These are phyloP conservation scores for Phlebopus sp. DNA, from an alignment of 1,284 basidiomycete genomes.

Conservation along the genomic window DNA sequence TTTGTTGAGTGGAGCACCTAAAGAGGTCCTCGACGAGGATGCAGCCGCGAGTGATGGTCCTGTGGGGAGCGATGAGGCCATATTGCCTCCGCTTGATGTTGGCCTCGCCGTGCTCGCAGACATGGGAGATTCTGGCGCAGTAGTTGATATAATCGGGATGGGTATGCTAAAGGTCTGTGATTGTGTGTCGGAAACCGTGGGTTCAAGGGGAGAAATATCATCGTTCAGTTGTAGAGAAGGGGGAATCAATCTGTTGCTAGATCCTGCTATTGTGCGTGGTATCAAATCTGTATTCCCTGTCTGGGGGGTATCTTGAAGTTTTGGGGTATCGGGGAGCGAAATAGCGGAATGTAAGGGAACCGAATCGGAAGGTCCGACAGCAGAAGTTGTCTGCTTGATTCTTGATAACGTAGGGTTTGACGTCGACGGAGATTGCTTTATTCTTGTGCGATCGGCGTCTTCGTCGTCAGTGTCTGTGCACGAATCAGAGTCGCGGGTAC, in stretches of 20 bases:
- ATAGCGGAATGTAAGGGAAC: conserved; percentile 10
- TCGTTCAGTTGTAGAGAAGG: conserved; percentile 32
- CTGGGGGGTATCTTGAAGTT: conserved; percentile 23
- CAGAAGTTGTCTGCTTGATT: background rate
- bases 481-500: conserved; percentile 33
- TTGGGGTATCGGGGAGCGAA: conserved; percentile 25
- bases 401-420: conserved; percentile 1
- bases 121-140: conserved; percentile 41
- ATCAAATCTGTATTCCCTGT: conserved; percentile 24
- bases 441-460: conserved; percentile 8
- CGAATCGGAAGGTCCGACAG: conserved; percentile 6
- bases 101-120: conserved; percentile 22
- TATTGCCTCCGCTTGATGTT: conserved; percentile 5
- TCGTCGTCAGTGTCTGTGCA: conserved; percentile 33
- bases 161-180: conserved; percentile 35
- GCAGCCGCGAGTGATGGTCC: conserved; percentile 8
- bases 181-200: conserved; percentile 13
- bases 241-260: conserved; percentile 24
- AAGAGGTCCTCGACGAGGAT: conserved; percentile 27
- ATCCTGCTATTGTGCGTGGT: conserved; percentile 27
- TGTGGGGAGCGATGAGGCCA: conserved; percentile 18
- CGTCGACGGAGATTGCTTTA: background rate
- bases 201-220: conserved; percentile 17
- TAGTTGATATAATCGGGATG: conserved; percentile 55
- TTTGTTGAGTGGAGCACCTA: conserved; percentile 31